phyloP scores from a whole-genome alignment of 495 filamentous ascomycete genomes.

The Penicillium turbatum region DNA sequence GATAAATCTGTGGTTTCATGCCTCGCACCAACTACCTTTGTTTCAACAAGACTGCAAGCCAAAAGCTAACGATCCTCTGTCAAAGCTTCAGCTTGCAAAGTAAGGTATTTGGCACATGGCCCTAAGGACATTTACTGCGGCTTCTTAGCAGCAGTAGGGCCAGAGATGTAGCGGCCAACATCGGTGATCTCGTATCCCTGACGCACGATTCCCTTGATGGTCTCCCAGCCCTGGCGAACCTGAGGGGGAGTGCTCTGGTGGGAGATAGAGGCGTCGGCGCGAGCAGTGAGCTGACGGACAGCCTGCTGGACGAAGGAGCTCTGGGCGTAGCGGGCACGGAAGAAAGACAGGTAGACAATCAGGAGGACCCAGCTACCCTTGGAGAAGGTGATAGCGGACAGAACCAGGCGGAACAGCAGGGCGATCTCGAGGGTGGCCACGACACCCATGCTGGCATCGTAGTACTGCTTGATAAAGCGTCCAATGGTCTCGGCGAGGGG shows the following conservation, averaged over 20 bases:
- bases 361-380: constrained; percentile 87
- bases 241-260: constrained; percentile 83
- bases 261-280: constrained; percentile 74
- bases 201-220: constrained; percentile 65
- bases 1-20: constrained; percentile 1
- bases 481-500: constrained; percentile 77
- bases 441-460: constrained; percentile 82
- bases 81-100: neutral
- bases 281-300: constrained; percentile 64
- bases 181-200: constrained; percentile 80
- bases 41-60: neutral
- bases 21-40: constrained; percentile 1
- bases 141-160: constrained; percentile 52
- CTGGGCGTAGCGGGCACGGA: constrained; percentile 85
- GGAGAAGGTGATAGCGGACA: constrained; percentile 77
- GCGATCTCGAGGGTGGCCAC: constrained; percentile 71
- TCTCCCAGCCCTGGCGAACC: constrained; percentile 78
- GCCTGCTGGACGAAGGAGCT: constrained; percentile 85
- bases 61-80: neutral
- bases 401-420: constrained; percentile 76
- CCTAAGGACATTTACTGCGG: constrained; percentile 39
- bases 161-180: constrained; percentile 60
- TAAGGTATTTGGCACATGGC: neutral
- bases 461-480: constrained; percentile 94
- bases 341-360: constrained; percentile 81